Conservation (phyloP, 2,329 filamentous ascomycete species). For the Fonsecaea pugnacius region DNA sequence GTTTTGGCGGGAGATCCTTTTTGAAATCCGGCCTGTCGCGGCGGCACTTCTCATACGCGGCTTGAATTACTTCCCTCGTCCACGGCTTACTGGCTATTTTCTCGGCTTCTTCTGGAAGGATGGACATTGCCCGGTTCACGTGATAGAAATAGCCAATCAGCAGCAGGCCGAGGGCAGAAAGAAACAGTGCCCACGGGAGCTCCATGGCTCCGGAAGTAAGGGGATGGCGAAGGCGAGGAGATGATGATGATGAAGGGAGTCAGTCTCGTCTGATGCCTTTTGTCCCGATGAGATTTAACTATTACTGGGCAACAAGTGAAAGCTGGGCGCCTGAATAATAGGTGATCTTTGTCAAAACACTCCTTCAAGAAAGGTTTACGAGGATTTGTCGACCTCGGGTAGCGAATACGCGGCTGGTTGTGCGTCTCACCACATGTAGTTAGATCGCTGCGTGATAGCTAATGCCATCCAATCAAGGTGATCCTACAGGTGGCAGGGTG, state of each 20-base stretch:
- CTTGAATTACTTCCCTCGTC: conserved; percentile 43
- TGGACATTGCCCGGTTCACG: conserved; percentile 10
- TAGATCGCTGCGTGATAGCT: no score
- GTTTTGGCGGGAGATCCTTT: conserved; percentile 45
- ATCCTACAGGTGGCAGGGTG: no score
- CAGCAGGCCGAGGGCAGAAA: background rate
- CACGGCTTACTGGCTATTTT: conserved; percentile 33
- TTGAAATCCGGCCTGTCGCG: conserved; percentile 42
- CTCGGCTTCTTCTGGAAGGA: conserved; percentile 5
- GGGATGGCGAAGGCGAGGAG: background rate
- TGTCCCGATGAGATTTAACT: background rate
- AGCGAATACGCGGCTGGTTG: no score
- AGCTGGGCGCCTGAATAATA: background rate
- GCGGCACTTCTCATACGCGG: conserved; percentile 41
- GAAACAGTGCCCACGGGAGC: background rate
- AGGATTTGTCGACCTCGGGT: background rate
- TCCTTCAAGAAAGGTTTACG: background rate
- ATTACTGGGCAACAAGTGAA: background rate
- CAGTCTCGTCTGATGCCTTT: background rate
- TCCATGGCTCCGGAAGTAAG: background rate
- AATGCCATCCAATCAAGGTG: no score
- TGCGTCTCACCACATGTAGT: no score
- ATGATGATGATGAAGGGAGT: background rate
- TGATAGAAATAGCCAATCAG: conserved; percentile 7
- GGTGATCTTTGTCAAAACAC: background rate